Base-by-base conservation (phyloP, 2,329 filamentous ascomycete genomes). In the Ampelomyces quisqualis region DNA sequence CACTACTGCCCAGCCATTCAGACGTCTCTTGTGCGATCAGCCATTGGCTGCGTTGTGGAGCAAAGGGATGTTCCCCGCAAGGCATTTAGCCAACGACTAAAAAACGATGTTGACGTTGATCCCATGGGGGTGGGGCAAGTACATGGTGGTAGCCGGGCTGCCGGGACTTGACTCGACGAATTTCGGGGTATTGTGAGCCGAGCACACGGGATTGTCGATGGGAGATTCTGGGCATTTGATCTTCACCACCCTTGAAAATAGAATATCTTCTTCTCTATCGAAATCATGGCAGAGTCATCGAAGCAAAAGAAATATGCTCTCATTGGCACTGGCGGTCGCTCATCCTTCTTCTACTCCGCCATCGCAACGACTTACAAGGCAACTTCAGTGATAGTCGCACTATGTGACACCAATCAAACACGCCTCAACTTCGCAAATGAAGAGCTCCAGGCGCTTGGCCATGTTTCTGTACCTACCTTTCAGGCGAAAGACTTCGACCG, bases 371-470 rank as follows among this genome's bases (percentile, higher is more conserved):
- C 78, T 45, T 82, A 78, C 64, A 62, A 62, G 34, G 53, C 64
- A 7, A 80, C 76, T 0, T 76, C 77, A 0, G 56, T 67, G 22
- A 70, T 82, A 14, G 78, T 81, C 11, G 79, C 70, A 1, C 66
- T 82, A 39, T 81, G 79, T 61, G 80, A 82, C 53, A 80, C 75
- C 3, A 83, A 82, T 58, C 73, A 78, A 49, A 81, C 79, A 0
- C 77, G 79, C 4, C 74, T 82, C 70, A 64, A 77, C 52, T 77
- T 76, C 60, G 79, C 78, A 49, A 81, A 79, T 58, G 57, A 63
- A 2, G 73, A 71, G 34, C 68, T 82, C 8, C 55, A 68, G 22
- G 45, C 62, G 0, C 62, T 81, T 1, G 74, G 76, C 17, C 72
- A 79, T 49, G 59, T 50, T 2, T 52, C 65, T 2, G 70, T 83